Evolutionary conservation across 805 yeast species (phyloP), one percentile per base, ranked within the genome.

Genomic region (Barnettozyma botsteinii): DNA sequence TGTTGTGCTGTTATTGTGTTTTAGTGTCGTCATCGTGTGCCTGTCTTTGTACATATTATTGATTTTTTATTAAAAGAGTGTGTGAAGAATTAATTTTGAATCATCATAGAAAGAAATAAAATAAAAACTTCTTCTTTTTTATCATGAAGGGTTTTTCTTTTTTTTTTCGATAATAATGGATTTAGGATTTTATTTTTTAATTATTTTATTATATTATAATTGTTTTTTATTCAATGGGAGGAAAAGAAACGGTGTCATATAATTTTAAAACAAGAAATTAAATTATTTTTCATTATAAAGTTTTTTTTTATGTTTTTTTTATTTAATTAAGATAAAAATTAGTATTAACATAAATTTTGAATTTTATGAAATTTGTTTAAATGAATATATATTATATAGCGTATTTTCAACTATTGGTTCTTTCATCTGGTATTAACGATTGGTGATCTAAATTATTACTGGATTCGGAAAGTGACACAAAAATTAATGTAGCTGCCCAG

Each of bases 161-260:
- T 45, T 45, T 45, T 43, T 43, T 45, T 45, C 43, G 41, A 38
- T 45, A 45, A 39, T 45, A 45, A 45, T 45, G 48, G 39, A 31
- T 43, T 41, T 35, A 19, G 24, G 30, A 37, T 41, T 26, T 26
- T n/a, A n/a, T n/a, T n/a, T n/a, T n/a, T n/a, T n/a, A n/a, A n/a
- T n/a, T n/a, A n/a, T n/a, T 29, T 19, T 18, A 20, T 7, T 20
- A 21, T 15, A 18, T 31, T 9, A 21, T 31, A 10, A 29, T 31
- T 21, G 25, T 31, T 31, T 20, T 21, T 31, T n/a, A n/a, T n/a
- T n/a, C n/a, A n/a, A n/a, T 30, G 33, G 22, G 30, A 27, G 30
- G 30, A 21, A 21, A 21, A 9, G 23, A 27, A 27, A 27, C 17
- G 7, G 18, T 30, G 26, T 23, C 11, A 12, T 23, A 40, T 43